Evolutionary conservation across 148 eudicot species (phyloP).

Genomic region (Chenopodium berlandieri): DNA sequence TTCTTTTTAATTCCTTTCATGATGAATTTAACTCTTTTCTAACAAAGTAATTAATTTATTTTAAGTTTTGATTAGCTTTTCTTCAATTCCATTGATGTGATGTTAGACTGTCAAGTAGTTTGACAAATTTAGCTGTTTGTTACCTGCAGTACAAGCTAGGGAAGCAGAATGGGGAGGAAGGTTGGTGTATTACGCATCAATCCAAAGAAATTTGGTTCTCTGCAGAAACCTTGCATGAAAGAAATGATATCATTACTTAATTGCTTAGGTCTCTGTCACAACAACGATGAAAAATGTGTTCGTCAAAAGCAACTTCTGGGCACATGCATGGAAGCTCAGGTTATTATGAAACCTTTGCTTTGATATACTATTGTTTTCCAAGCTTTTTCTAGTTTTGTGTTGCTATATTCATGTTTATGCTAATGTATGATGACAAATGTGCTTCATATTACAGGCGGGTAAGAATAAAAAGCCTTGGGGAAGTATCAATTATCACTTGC

Average conservation of each 20-base stretch:
- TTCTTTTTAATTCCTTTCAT: background rate
- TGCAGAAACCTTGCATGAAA: constrained; percentile 79
- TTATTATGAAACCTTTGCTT: constrained; percentile 25
- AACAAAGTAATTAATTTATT: background rate
- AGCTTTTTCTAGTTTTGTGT: constrained; percentile 7
- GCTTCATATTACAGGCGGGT: constrained; percentile 43
- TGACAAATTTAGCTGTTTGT: background rate
- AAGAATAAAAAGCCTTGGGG: constrained; percentile 61
- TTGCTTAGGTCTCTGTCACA: constrained; percentile 68
- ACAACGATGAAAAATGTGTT: constrained; percentile 70
- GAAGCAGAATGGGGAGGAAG: constrained; percentile 67
- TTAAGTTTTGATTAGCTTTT: background rate
- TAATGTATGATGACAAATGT: background rate
- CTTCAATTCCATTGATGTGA: background rate
- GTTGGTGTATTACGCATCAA: constrained; percentile 53
- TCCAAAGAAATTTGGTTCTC: constrained; percentile 70
- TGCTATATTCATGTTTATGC: background rate
- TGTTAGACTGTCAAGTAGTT: background rate
- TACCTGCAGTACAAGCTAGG: constrained; percentile 17
- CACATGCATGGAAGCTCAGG: constrained; percentile 92
- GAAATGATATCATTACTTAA: constrained; percentile 76
- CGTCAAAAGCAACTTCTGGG: constrained; percentile 66
- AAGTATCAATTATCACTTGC: constrained; percentile 79
- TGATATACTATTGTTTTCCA: background rate
- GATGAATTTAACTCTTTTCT: background rate